These are phyloP conservation scores for Henningerozyma blattae DNA, from an alignment of 805 yeast genomes.

Conservation along the genomic window DNA sequence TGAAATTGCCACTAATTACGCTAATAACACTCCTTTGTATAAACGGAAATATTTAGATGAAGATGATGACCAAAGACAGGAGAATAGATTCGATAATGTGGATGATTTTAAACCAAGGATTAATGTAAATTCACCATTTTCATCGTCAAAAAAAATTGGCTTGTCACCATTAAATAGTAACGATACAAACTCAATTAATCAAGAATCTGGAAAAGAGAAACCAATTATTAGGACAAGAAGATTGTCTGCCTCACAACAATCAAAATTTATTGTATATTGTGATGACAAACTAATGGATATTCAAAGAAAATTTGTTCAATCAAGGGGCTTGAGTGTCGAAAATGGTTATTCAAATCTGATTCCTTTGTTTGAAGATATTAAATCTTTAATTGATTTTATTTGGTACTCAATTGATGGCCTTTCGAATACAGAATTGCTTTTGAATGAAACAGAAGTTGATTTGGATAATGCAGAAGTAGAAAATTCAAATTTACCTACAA, in stretches of 20 bases:
- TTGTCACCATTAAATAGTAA: background rate
- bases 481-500: background rate
- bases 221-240: slow-evolving; percentile 17
- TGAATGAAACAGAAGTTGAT: slow-evolving; percentile 2
- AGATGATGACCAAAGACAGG: no score
- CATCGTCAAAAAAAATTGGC: slow-evolving; percentile 9
- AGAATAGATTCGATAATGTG: slow-evolving; percentile 14
- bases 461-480: background rate
- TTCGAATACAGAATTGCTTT: slow-evolving; percentile 19
- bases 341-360: slow-evolving; percentile 21
- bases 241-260: slow-evolving; percentile 40
- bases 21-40: no score
- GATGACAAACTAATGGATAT: slow-evolving; percentile 42
- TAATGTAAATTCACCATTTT: slow-evolving; percentile 21
- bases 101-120: slow-evolving; percentile 22
- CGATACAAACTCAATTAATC: background rate
- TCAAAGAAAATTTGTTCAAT: slow-evolving; percentile 41
- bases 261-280: slow-evolving; percentile 40
- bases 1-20: background rate
- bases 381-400: slow-evolving; percentile 38
- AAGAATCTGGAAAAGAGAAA: no score
- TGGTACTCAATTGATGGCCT: slow-evolving; percentile 45
- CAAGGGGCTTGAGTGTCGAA: slow-evolving; percentile 24
- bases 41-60: background rate
- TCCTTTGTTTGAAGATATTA: slow-evolving; percentile 34